A percentile compares a stretch with the other conserved stretches of the same genome.
phyloP scores from a whole-genome alignment of 805 yeast species.

The Starmerella geochares region DNA sequence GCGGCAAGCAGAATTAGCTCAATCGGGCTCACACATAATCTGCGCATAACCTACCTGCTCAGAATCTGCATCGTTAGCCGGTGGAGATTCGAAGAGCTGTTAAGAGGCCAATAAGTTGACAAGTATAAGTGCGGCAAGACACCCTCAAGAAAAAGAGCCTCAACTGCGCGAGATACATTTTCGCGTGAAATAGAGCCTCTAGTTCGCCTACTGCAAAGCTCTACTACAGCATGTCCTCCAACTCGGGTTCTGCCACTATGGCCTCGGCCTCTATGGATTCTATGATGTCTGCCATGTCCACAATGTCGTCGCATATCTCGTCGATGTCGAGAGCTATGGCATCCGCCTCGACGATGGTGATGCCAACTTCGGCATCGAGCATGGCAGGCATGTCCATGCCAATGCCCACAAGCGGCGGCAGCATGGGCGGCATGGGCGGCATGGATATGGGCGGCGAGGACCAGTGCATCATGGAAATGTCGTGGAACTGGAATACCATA shows the following conservation, averaged over 20 bases:
- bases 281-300: conserved; percentile 20
- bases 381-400: conserved; percentile 5
- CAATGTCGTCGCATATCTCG: conserved; percentile 21
- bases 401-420: conserved; percentile 1
- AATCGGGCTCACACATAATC: background rate
- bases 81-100: background rate
- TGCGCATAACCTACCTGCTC: background rate
- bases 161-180: too few relatives aligned
- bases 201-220: too few relatives aligned
- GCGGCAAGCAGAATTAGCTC: background rate
- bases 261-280: conserved; percentile 5
- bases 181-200: too few relatives aligned
- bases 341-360: conserved; percentile 6
- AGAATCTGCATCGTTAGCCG: background rate
- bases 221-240: background rate
- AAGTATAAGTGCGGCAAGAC: background rate
- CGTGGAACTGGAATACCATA: conserved; percentile 66
- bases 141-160: background rate
- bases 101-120: background rate
- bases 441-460: conserved; percentile 16
- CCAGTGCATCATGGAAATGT: conserved; percentile 39
- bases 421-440: conserved; percentile 9
- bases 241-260: background rate
- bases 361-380: background rate
- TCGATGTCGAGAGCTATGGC: conserved; percentile 18